Base-by-base conservation (phyloP, 768 basidiomycete genomes). In the Chalciporus sphaerocephalus region DNA sequence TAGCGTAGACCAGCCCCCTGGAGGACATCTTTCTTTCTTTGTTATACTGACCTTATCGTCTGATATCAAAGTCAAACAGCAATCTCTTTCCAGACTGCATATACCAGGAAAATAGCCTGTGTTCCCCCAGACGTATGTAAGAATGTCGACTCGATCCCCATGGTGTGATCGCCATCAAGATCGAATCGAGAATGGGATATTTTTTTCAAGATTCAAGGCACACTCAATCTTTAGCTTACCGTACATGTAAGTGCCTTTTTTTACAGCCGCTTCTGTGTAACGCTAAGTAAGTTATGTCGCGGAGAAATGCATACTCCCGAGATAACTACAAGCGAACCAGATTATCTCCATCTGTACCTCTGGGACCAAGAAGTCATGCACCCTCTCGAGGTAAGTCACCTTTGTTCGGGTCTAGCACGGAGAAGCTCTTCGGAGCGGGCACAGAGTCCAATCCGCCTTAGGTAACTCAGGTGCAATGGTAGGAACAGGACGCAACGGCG, bases 1-100 rank as follows among this genome's bases (percentile, higher is more conserved):
- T n/a, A 6, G 49, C 44, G 12, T 50, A 42, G 47, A 22, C n/a
- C 18, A 36, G 47, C 16, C 47, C 47, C 22, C 39, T 6, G 47
- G 45, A 34, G 34, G 49, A 10, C 46, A 47, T 20, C 38, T 47
- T 27, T 45, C 39, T 20, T 38, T 34, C 2, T 16, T 22, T 5
- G 39, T 41, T 24, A 33, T 47, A 11, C 36, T 41, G 23, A 33
- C 47, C 21, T 41, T n/a, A n/a, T n/a, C n/a, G n/a, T n/a, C 48
- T 20, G 39, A 22, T 23, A 27, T 46, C 24, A 40, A 20, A 3
- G 20, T 40, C 35, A 42, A 28, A 28, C 28, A 28, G 13, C 6
- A 11, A 28, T 28, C 7, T 13, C 11, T 11, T 28, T 30, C 15
- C 13, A 6, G 28, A 30, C 13, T 15, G n/a, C 13, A 30, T 28